Percentiles rank a stretch among this genome's conserved stretches.
Evolutionary conservation across 2,329 filamentous ascomycete genomes (phyloP).

Genomic region (Arachnomyces sp.): DNA sequence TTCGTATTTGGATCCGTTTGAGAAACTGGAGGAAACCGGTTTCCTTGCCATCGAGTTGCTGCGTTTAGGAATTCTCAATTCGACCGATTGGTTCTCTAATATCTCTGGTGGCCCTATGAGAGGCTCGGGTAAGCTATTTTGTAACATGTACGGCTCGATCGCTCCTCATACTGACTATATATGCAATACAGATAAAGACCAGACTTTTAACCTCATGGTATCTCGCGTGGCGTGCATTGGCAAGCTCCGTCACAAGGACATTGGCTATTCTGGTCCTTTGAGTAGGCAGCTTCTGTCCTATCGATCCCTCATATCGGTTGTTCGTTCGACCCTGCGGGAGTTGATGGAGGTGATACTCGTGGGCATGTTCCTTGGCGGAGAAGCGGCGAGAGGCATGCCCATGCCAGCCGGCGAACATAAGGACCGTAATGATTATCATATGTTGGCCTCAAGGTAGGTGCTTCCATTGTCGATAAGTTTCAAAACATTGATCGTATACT

Average conservation of each 20-base stretch:
- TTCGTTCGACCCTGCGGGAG: constrained; percentile 72
- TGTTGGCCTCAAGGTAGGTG: constrained; percentile 63
- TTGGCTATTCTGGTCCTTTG: constrained; percentile 89
- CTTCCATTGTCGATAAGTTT: constrained; percentile 12
- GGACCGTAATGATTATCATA: constrained; percentile 56
- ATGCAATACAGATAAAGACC: constrained; percentile 58
- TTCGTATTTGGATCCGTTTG: constrained; percentile 48
- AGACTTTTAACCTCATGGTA: constrained; percentile 68
- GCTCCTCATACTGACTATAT: constrained; percentile 11
- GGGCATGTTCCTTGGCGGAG: constrained; percentile 71
- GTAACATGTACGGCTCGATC: neutral
- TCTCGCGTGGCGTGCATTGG: constrained; percentile 78
- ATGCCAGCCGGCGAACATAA: too few relatives aligned
- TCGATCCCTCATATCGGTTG: constrained; percentile 70
- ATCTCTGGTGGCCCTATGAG: constrained; percentile 52
- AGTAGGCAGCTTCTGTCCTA: constrained; percentile 84
- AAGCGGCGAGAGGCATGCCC: too few relatives aligned
- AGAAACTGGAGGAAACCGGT: constrained; percentile 63
- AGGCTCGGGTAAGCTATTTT: constrained; percentile 38
- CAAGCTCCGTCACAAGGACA: constrained; percentile 70
- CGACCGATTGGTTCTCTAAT: constrained; percentile 53
- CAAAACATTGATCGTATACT: too few relatives aligned
- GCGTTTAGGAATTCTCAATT: constrained; percentile 67
- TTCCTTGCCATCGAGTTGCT: constrained; percentile 81
- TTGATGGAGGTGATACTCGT: constrained; percentile 74